Base-by-base conservation (phyloP, 2,329 filamentous ascomycete genomes). In the Penicillium fuscoglaucum region DNA sequence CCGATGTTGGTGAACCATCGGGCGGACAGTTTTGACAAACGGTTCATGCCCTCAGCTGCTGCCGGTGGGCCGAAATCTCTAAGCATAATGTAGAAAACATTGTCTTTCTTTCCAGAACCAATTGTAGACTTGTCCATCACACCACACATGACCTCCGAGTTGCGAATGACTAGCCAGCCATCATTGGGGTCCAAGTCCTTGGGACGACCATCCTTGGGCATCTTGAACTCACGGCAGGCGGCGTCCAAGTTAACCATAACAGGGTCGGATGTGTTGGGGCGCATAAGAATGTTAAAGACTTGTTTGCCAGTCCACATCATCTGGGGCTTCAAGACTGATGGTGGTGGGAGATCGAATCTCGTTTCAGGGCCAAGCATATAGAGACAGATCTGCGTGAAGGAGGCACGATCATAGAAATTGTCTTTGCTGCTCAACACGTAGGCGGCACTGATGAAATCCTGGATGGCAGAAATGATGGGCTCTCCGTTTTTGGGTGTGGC, bases 81-180 rank as follows among this genome's bases (percentile, higher is more conserved):
- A 67, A 98, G 85, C 71, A 99, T 93, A 57, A 98, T 90, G 70
- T 97, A 99, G 72, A 98, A 99, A 21, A 99, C 88, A 0, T 93
- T 97, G 73, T 96, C 93, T 72, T 99, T 99, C 80, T 98, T 98
- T 68, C 95, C 95, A 6, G 91, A 87, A 66, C 95, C 95, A n/a
- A 99, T 91, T 0, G 93, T 98, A 1, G 91, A 90, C 77, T 99
- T 99, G 80, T 99, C 95, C 92, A 98, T 97, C 59, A 89, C 85
- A 61, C 95, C 95, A 71, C 93, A 98, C 90, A 99, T 96, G 61
- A 98, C 87, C 73, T 97, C 93, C 0, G 93, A 98, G 72, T 99
- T 98, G 57, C 93, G 90, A 61, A 99, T 89, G 15, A 96, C 91
- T 10, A 99, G 81, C 84, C 91, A 98, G 8, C 89, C 87, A 73